Base-by-base conservation (phyloP, 2,329 filamentous ascomycete genomes). In the Sclerotinia minor region DNA sequence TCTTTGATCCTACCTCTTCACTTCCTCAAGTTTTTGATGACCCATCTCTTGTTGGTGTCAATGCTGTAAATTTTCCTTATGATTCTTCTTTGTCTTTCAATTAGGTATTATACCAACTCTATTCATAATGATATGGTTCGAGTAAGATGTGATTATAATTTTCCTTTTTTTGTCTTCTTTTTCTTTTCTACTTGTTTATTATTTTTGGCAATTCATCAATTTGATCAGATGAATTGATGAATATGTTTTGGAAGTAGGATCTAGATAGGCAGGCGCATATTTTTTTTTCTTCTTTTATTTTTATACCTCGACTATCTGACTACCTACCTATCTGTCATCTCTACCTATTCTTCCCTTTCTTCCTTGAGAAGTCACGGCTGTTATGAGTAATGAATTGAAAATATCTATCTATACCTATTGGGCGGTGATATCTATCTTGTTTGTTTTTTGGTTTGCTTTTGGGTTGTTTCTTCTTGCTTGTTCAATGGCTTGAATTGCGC, bases 1-100 rank as follows among this genome's bases (percentile, higher is more conserved):
- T 74, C 68, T 70, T 67, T 58, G 67, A 73, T 60, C 32, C 68
- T 68, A 41, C 72, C 68, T 70, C 68, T 61, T 68, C 64, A 68
- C 44, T 69, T 60, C 65, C 70, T 68, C 70, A 71, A 65, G 59
- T 50, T 47, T 72, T 68, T 55, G 71, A 71, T 26, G 69, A 72
- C 65, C 72, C 71, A 65, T 66, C 65, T 38, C 47, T 67, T 67
- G 54, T 69, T 65, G 68, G 68, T 55, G 60, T 69, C 44, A 64
- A 71, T 59, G 26, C 54, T 71, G 69, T 69, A 67, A 67, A 71
- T 67, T 71, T 71, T 64, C n/a, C 70, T 69, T 71, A 63, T 66
- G 41, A 68, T 55, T 63, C 61, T 50, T 69, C 63, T 59, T 49
- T 64, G 19, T 59, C 59, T 49, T 59, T 61, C 54, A 58, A 58